Conservation (phyloP, 257 asterid genomes). For the Buddleja alternifolia region DNA sequence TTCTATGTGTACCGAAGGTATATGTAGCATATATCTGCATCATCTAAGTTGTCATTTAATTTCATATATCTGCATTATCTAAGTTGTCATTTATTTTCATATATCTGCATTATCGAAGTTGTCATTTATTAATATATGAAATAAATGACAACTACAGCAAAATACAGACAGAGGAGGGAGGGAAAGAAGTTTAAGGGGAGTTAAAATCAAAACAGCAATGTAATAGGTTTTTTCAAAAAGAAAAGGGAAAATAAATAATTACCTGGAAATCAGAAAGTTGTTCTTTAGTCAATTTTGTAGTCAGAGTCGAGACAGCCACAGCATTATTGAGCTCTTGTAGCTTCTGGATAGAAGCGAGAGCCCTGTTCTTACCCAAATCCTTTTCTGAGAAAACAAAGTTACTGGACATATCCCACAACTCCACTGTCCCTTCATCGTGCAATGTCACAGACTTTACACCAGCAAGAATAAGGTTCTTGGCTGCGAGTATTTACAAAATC, state of each 20-base stretch:
- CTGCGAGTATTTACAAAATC: slow-evolving; percentile 51
- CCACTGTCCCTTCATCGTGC: slow-evolving; percentile 85
- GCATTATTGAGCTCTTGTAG: slow-evolving; percentile 93
- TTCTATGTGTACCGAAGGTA: no score
- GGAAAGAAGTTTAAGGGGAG: background rate
- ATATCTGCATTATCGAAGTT: no score
- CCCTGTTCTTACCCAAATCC: slow-evolving; percentile 90
- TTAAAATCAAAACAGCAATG: background rate
- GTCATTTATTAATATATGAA: no score
- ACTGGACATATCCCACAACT: slow-evolving; percentile 90
- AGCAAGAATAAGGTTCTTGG: slow-evolving; percentile 90
- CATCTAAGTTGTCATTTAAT: no score
- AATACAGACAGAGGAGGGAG: no score
- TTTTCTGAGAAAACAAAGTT: slow-evolving; percentile 82
- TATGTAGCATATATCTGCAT: no score
- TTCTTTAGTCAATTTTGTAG: slow-evolving; percentile 69
- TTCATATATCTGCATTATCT: no score
- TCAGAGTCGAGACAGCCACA: slow-evolving; percentile 67
- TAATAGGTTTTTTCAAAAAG: background rate
- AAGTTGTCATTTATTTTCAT: no score
- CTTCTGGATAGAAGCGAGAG: slow-evolving; percentile 82
- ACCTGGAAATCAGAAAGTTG: slow-evolving; percentile 84
- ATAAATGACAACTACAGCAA: no score
- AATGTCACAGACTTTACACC: slow-evolving; percentile 94
- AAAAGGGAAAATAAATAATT: slow-evolving; percentile 4